Evolutionary conservation across 192 early-diverging fungal species (phyloP), one percentile per base, ranked within the genome.

Genomic region (Backusella liffmaniae): DNA sequence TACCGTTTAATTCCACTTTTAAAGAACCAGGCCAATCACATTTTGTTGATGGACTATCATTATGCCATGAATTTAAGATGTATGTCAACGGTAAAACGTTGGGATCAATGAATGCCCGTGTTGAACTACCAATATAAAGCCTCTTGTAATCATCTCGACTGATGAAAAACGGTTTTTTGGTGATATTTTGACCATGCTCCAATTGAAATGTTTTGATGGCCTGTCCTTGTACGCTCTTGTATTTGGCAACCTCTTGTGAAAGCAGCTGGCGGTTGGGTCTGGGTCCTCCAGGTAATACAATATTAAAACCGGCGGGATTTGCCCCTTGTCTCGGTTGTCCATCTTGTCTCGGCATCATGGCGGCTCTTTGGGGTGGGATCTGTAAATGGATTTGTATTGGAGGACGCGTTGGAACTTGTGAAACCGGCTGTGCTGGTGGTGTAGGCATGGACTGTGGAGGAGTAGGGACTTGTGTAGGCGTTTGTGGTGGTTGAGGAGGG

Each of bases 21-120:
- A 76, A 26, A 41, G 21, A 21, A 5, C 5, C 18, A 12, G 75
- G 75, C 75, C 75, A 76, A 5, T 68, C 67, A 29, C 75, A 76
- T 15, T 76, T 76, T 13, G 26, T 69, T 5, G 51, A 36, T 1
- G 15, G 3, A 12, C 30, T 23, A 23, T 51, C 46, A 18, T 30
- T 69, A 30, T 70, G 30, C 46, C 46, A 36, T 26, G 67, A 42
- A 10, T 56, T 73, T 7, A 73, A 26, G 13, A 26, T 44, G 10
- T 9, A 37, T 1, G 34, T 74, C n/a, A 41, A 6, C 16, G 73
- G 59, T 8, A 62, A 10, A 30, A 23, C 0, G 8, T 39, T 23
- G 18, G 9, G 18, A 66, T 21, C 13, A 36, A 56, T 2, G 44
- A 73, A 18, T 5, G 21, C 32, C n/a, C 35, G 0, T 41, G 34